Percentiles rank a stretch among this genome's conserved stretches.
phyloP scores from a whole-genome alignment of 371 early-diverging fungal genomes.

The Saksenaea oblongispora region DNA sequence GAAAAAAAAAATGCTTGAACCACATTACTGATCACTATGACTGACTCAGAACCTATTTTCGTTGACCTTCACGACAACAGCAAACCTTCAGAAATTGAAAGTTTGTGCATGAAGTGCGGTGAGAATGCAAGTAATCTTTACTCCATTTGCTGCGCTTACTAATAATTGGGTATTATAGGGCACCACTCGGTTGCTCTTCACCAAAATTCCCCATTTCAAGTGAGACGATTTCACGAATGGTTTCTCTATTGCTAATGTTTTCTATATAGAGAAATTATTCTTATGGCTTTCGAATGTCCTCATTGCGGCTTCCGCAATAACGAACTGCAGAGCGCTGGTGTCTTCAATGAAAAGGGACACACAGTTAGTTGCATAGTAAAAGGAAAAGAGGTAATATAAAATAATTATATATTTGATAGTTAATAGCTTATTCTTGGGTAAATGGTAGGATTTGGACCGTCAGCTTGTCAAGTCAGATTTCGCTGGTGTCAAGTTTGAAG shows the following conservation, averaged over 20 bases:
- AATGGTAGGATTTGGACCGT: constrained; percentile 76
- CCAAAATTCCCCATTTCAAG: constrained; percentile 92
- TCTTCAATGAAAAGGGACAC: constrained; percentile 81
- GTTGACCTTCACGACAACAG: constrained; percentile 65
- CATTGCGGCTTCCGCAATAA: constrained; percentile 91
- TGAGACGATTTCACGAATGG: constrained; percentile 13
- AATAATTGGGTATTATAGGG: constrained; percentile 53
- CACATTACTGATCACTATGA: neutral
- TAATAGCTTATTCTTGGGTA: neutral
- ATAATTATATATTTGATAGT: neutral
- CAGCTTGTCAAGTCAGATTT: constrained; percentile 91
- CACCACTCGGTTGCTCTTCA: constrained; percentile 81
- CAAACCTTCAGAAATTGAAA: constrained; percentile 83
- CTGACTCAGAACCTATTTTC: constrained; percentile 59
- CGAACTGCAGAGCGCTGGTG: constrained; percentile 88
- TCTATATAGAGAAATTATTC: constrained; percentile 71
- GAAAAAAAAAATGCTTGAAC: constrained; percentile 7
- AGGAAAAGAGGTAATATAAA: constrained; percentile 46
- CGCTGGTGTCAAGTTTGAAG: constrained; percentile 77
- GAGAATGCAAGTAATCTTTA: constrained; percentile 63
- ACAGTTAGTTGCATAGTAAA: constrained; percentile 62
- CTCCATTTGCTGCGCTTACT: neutral
- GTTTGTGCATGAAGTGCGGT: constrained; percentile 89
- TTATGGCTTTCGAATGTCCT: constrained; percentile 94
- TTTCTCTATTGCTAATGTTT: neutral